A percentile compares a stretch with the other conserved stretches of the same genome.
phyloP scores from a whole-genome alignment of 2,329 filamentous ascomycete genomes.

The Ophiostoma fasciatum region DNA sequence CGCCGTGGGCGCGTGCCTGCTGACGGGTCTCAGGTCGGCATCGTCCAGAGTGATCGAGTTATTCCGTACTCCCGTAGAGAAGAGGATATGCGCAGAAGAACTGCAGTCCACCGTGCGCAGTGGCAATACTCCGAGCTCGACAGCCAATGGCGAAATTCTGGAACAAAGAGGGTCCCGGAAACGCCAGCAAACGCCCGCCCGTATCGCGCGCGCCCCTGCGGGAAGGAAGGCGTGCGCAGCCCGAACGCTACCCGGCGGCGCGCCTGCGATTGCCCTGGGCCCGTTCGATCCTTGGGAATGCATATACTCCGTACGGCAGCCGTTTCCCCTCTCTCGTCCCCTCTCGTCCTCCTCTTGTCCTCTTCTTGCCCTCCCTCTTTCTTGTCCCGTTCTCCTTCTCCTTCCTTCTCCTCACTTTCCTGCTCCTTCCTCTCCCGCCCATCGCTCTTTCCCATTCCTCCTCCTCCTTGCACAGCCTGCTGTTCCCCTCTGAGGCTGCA shows the following conservation, averaged over 20 bases:
- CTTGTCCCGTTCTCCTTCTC: neutral
- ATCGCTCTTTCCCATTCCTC: neutral
- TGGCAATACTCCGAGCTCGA: too few relatives aligned
- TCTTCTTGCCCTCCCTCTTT: neutral
- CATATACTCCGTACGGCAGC: neutral
- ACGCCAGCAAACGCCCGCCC: too few relatives aligned
- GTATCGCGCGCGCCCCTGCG: neutral
- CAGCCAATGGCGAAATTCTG: too few relatives aligned
- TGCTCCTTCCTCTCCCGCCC: neutral
- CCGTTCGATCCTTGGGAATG: conserved; percentile 1
- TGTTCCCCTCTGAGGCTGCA: neutral
- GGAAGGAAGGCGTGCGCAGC: too few relatives aligned
- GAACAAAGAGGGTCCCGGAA: conserved; percentile 5
- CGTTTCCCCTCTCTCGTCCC: neutral
- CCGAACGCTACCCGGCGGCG: too few relatives aligned
- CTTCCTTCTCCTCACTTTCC: neutral
- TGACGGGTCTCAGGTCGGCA: too few relatives aligned
- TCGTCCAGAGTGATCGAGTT: too few relatives aligned
- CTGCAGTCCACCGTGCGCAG: too few relatives aligned
- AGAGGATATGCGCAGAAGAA: too few relatives aligned
- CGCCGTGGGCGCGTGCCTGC: too few relatives aligned
- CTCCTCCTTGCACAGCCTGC: neutral
- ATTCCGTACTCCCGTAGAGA: too few relatives aligned
- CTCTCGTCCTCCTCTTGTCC: neutral
- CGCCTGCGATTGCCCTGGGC: neutral